phyloP scores from a whole-genome alignment of 2,329 filamentous ascomycete species.

The Diaporthe citriasiana region DNA sequence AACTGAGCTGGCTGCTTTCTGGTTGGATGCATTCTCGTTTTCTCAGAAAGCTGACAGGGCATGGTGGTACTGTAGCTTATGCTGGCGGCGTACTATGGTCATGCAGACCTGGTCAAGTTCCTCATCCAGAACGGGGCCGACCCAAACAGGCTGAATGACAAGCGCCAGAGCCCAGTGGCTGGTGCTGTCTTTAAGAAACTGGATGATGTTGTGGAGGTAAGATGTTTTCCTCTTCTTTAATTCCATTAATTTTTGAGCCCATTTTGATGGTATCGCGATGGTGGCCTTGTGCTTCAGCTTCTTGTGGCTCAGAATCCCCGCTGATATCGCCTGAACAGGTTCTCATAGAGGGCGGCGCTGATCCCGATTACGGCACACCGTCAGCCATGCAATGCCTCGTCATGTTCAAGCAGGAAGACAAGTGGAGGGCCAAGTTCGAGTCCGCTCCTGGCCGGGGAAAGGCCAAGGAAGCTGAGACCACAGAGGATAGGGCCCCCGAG shows the following conservation, averaged over 20 bases:
- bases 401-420: constrained; percentile 67
- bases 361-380: constrained; percentile 66
- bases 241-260: neutral
- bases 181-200: constrained; percentile 82
- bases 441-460: constrained; percentile 63
- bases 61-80: constrained; percentile 66
- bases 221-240: neutral
- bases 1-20: neutral
- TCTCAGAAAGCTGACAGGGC: constrained; percentile 6
- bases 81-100: constrained; percentile 79
- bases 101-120: constrained; percentile 70
- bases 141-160: constrained; percentile 76
- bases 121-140: constrained; percentile 75
- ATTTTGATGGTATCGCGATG: neutral
- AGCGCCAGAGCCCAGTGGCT: constrained; percentile 77
- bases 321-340: constrained; percentile 49
- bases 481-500: constrained; percentile 21
- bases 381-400: constrained; percentile 63
- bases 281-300: neutral
- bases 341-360: constrained; percentile 66
- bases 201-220: constrained; percentile 71
- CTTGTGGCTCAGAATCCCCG: no score
- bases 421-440: constrained; percentile 66
- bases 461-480: constrained; percentile 44
- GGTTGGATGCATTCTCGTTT: neutral